Base-by-base conservation (phyloP, 2,329 filamentous ascomycete genomes). In the Furcasterigmium furcatum region DNA sequence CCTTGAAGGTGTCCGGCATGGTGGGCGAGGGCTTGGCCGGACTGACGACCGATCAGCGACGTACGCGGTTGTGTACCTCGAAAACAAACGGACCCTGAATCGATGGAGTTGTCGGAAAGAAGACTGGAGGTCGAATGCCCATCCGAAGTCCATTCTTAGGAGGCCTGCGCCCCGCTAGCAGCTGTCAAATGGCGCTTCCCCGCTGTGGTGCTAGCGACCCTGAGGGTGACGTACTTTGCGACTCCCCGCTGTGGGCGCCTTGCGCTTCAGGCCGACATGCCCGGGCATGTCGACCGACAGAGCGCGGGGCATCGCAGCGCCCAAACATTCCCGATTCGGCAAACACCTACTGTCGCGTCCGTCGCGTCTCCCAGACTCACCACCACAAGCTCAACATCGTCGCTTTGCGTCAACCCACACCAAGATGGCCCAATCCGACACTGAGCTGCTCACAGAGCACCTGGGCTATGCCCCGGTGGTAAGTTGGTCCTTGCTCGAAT, bases 391-490 rank as follows among this genome's bases (percentile, higher is more conserved):
- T 22, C 24, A 16, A 41, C 29, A 38, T 36, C 20, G 32, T 27
- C 24, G 35, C 48, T 22, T 22, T 14, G 16, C 25, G 24, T 27
- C 24, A 27, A 27, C 24, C 24, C 24, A 27, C 7, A 27, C 5
- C 40, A 43, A 21, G 24, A 50, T 49, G 46, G 44, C 50, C 21
- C 45, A 47, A 57, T 52, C 76, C 41, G 78, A 82, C 54, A 80
- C 77, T 27, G 79, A 82, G 62, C 80, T 97, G 56, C 77, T 97
- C 50, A 96, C 94, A 2, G 94, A 97, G 76, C 94, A 99, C 63
- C 88, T 99, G 59, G 88, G 89, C 53, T 96, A 96, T 59, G 92
- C 94, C 2, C 94, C 92, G 22, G 82, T 96, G 54, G 91, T 95
- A 69, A 61, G 87, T 73, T 21, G 44, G 44, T 52, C n/a, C n/a